Percentiles rank a stretch among this genome's conserved stretches.
phyloP scores from a whole-genome alignment of 2,329 filamentous ascomycete species.

The Talaromyces sp. region DNA sequence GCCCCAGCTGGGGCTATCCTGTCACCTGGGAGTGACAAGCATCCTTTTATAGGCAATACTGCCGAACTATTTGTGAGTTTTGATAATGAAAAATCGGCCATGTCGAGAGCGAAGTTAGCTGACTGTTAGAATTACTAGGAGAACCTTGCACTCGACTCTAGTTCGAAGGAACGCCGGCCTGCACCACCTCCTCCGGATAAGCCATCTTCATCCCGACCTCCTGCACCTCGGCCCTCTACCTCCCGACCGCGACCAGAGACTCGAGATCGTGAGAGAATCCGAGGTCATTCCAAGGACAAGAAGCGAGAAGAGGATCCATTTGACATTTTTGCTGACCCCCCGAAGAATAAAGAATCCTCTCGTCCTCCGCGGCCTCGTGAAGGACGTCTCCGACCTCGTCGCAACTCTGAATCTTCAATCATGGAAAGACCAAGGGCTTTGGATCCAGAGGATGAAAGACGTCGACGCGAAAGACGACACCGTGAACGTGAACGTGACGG shows the following conservation, averaged over 20 bases:
- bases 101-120: constrained; percentile 5
- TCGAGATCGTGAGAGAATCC: constrained; percentile 6
- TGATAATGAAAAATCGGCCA: neutral
- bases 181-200: constrained; percentile 34
- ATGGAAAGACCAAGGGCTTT: constrained; percentile 49
- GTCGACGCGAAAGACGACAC: constrained; percentile 45
- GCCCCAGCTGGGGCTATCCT: constrained; percentile 29
- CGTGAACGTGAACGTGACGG: constrained; percentile 38
- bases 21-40: constrained; percentile 25
- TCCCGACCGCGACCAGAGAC: constrained; percentile 16
- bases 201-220: constrained; percentile 21
- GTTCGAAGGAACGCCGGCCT: constrained; percentile 35
- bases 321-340: constrained; percentile 47
- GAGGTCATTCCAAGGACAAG: constrained; percentile 6
- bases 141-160: constrained; percentile 35
- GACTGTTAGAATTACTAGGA: constrained; percentile 24
- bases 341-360: constrained; percentile 21
- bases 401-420: constrained; percentile 61
- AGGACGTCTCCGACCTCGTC: constrained; percentile 45
- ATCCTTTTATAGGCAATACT: constrained; percentile 42
- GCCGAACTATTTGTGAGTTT: constrained; percentile 57
- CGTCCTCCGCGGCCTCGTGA: constrained; percentile 32
- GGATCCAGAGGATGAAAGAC: constrained; percentile 46
- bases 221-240: constrained; percentile 24
- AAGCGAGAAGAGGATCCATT: constrained; percentile 30